Evolutionary conservation across 2,329 filamentous ascomycete species (phyloP).

Genomic region (Aureobasidium sp.): DNA sequence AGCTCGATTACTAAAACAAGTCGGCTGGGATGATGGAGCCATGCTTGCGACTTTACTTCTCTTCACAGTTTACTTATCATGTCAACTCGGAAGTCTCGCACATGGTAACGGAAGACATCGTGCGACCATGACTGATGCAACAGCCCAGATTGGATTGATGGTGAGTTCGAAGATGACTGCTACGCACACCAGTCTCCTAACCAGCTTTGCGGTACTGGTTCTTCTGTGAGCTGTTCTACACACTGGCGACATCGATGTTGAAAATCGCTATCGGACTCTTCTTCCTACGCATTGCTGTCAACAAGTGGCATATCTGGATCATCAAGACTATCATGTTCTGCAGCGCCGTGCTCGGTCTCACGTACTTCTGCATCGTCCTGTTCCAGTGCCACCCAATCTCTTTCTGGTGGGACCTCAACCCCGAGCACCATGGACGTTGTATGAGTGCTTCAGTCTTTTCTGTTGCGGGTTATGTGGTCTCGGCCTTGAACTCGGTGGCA

Average conservation of each 20-base stretch:
- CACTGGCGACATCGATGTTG: conserved; percentile 37
- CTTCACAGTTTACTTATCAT: conserved; percentile 32
- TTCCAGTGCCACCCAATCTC: conserved; percentile 47
- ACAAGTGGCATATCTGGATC: conserved; percentile 35
- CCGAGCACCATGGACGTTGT: conserved; percentile 30
- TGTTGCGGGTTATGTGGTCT: conserved; percentile 12
- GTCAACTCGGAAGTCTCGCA: conserved; percentile 30
- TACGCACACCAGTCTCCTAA: background rate
- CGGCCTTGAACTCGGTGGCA: conserved; percentile 26
- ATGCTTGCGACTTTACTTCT: conserved; percentile 31
- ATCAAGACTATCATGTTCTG: conserved; percentile 38
- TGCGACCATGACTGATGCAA: conserved; percentile 23
- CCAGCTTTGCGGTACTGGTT: conserved; percentile 39
- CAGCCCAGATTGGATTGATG: conserved; percentile 18
- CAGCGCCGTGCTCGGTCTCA: conserved; percentile 36
- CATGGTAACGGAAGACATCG: conserved; percentile 33
- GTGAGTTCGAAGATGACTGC: background rate
- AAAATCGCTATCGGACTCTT: conserved; percentile 46
- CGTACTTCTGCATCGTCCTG: conserved; percentile 43
- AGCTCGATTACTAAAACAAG: conserved; percentile 27
- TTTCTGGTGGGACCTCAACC: conserved; percentile 42
- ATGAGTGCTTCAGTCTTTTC: conserved; percentile 10
- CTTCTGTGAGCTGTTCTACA: conserved; percentile 47
- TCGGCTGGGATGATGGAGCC: conserved; percentile 33
- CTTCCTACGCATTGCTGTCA: conserved; percentile 43